Base-by-base conservation (phyloP, 208 protist species). In the Leishmania mexicana region DNA sequence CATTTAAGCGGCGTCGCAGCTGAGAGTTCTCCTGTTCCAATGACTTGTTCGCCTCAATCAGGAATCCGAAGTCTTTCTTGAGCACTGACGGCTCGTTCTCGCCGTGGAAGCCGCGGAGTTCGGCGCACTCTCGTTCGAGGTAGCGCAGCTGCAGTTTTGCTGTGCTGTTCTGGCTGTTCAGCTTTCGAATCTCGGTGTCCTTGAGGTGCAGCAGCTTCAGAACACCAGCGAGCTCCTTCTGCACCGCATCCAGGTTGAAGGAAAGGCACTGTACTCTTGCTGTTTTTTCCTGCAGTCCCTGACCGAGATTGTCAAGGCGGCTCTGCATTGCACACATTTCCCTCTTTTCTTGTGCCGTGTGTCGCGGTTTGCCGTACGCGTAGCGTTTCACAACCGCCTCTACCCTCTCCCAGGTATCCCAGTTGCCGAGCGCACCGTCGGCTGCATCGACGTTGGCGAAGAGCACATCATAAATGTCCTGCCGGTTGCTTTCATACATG, bases 351-450 rank as follows among this genome's bases (percentile, higher is more conserved):
- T 73, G 54, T 24, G 77, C 68, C n/a, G 74, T 75, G 64, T 85
- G 77, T 45, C n/a, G 70, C 64, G 85, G 83, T 17, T 90, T 79
- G 21, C 80, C 87, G 74, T 95, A 97, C 10, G 89, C 94, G 84
- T 91, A 95, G 60, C 92, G 89, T 75, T 94, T 93, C 31, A 97
- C 79, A 7, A 92, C 80, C 2, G 76, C 71, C 83, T 97, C 86
- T 0, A 97, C 91, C 73, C 79, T 80, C 71, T 96, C 91, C 83
- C 87, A 97, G 35, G 94, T 97, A 35, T 94, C 92, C 87, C 90
- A 96, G 79, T 97, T 90, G 3, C 94, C 94, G 0, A 93, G 81
- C 4, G 87, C 88, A 3, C 70, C 79, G 17, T 88, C 80, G 13
- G 83, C 31, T 0, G 80, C 65, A 35, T 88, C 85, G 15, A 81